Conservation (phyloP, 345 rosid species). For the Mallotus nudiflorus region DNA sequence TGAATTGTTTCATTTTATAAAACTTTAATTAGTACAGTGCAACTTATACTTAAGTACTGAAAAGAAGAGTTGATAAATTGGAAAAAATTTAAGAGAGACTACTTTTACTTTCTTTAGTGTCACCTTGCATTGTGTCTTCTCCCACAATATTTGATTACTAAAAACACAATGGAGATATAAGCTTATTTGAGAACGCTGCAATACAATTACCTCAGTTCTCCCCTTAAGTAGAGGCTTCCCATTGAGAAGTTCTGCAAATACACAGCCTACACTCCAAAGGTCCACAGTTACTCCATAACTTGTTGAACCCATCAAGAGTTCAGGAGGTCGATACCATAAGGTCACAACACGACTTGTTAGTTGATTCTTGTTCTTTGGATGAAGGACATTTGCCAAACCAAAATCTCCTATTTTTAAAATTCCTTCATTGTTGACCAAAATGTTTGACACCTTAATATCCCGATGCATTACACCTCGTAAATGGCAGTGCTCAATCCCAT, state of each 20-base stretch:
- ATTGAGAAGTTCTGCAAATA: conserved; percentile 60
- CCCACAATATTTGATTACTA: no score
- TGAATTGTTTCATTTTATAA: not conserved
- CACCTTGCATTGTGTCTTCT: no score
- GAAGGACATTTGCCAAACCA: conserved; percentile 64
- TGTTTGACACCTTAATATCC: conserved; percentile 70
- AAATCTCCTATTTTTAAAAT: conserved; percentile 69
- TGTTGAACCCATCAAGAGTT: conserved; percentile 79
- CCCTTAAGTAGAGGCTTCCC: conserved; percentile 76
- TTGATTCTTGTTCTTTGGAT: conserved; percentile 44
- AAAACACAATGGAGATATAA: no score
- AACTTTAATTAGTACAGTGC: not conserved
- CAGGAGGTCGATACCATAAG: conserved; percentile 85
- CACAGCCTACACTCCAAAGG: conserved; percentile 84
- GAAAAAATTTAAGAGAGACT: not conserved
- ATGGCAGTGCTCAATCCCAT: conserved; percentile 76
- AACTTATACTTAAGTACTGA: not conserved
- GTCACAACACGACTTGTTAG: conserved; percentile 83
- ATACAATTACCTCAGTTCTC: conserved; percentile 61
- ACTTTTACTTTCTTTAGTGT: no score
- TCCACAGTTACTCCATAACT: conserved; percentile 67
- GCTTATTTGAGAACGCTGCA: not conserved
- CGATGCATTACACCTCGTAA: conserved; percentile 68
- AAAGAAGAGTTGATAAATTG: not conserved
- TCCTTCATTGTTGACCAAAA: conserved; percentile 70